A percentile compares a stretch with the other conserved stretches of the same genome.
phyloP scores from a whole-genome alignment of 805 yeast species.

The Novakomyces olei region DNA sequence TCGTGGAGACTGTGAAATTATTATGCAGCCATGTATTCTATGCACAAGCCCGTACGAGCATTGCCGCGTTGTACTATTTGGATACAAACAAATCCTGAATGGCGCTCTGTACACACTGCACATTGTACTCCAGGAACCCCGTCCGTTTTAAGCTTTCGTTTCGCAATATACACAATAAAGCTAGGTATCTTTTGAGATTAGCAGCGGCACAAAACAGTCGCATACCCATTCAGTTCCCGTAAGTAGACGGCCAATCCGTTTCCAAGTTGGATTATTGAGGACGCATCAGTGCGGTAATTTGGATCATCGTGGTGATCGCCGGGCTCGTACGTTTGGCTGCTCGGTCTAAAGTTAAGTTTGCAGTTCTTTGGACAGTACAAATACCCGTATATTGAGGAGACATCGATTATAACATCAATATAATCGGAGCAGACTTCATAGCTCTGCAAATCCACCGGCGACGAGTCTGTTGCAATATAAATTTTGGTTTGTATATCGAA shows the following conservation, averaged over 20 bases:
- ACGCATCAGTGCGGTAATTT: slow-evolving; percentile 4
- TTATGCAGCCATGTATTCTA: no score
- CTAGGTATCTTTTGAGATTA: no score
- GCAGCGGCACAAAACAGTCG: no score
- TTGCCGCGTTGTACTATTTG: no score
- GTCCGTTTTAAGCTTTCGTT: slow-evolving; percentile 32
- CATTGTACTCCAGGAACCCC: slow-evolving; percentile 72
- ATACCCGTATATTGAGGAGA: slow-evolving; percentile 26
- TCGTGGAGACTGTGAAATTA: no score
- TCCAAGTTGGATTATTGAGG: slow-evolving; percentile 26
- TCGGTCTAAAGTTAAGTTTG: no score
- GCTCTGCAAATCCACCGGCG: slow-evolving; percentile 85
- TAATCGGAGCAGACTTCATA: slow-evolving; percentile 95
- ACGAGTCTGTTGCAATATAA: slow-evolving; percentile 86
- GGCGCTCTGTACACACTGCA: slow-evolving; percentile 33
- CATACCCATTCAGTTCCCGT: slow-evolving; percentile 55
- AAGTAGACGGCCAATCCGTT: slow-evolving; percentile 70
- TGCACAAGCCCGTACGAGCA: no score
- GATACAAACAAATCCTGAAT: slow-evolving; percentile 8
- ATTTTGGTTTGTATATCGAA: slow-evolving; percentile 85
- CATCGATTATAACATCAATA: slow-evolving; percentile 78
- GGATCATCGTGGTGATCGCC: slow-evolving; percentile 3
- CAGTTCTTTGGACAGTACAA: not conserved
- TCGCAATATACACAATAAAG: slow-evolving; percentile 69
- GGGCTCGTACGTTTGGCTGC: slow-evolving; percentile 2